These are phyloP conservation scores for Oryza punctata DNA, from an alignment of 176 grass and related monocot species.

Conservation along the genomic window DNA sequence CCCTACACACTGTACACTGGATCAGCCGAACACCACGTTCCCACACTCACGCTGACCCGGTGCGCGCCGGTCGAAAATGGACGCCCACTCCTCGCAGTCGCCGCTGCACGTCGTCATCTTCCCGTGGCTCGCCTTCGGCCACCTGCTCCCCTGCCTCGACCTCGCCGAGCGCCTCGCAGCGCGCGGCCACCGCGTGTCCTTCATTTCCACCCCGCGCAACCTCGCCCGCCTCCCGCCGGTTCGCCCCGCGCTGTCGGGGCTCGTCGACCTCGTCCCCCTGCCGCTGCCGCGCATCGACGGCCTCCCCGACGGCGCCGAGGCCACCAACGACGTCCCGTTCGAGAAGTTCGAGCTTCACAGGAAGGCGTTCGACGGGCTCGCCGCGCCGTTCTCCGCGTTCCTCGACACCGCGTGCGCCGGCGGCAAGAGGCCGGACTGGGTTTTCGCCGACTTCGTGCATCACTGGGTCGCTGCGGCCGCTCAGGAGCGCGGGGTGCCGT, in stretches of 20 bases:
- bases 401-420: not conserved
- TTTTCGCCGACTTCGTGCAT: slow-evolving; percentile 28
- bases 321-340: slow-evolving; percentile 33
- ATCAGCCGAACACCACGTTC: too few species aligned
- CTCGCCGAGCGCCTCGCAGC: slow-evolving; percentile 14
- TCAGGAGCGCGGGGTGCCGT: not conserved
- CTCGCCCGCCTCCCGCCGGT: slow-evolving; percentile 6
- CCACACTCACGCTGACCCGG: too few species aligned
- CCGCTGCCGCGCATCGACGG: slow-evolving; percentile 17
- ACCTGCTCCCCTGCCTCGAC: slow-evolving; percentile 26
- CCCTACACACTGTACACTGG: too few species aligned
- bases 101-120: slow-evolving; percentile 26
- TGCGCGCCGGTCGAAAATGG: not conserved
- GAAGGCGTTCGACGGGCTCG: slow-evolving; percentile 48
- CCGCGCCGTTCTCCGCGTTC: not conserved
- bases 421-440: slow-evolving; percentile 22
- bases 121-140: slow-evolving; percentile 34
- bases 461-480: slow-evolving; percentile 40
- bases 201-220: slow-evolving; percentile 23
- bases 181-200: slow-evolving; percentile 29
- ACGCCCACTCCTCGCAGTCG: not conserved
- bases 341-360: slow-evolving; percentile 24
- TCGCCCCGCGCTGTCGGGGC: not conserved
- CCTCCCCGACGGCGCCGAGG: slow-evolving; percentile 30
- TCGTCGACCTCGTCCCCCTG: slow-evolving; percentile 30